phyloP scores from a whole-genome alignment of 228 moss, liverwort and hornwort species.

The Sphagnum magellanicum region DNA sequence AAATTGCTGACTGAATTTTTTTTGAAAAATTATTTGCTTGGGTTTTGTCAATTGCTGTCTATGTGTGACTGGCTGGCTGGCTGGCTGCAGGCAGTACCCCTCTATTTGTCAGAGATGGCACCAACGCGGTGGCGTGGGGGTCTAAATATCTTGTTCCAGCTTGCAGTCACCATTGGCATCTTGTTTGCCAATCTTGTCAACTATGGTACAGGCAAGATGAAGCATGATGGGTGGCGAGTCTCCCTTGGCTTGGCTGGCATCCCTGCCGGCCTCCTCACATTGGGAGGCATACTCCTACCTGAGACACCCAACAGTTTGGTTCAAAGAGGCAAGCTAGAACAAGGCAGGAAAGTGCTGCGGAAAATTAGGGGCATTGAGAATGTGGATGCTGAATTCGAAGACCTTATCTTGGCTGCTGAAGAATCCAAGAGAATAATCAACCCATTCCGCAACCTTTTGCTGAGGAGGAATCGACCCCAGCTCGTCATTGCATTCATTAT shows the following conservation, averaged over 20 bases:
- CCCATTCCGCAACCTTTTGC: conserved; percentile 20
- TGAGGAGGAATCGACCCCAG: conserved; percentile 38
- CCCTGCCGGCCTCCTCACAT: conserved; percentile 6
- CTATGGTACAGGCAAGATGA: conserved; percentile 2
- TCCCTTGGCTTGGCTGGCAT: conserved; percentile 5
- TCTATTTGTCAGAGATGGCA: conserved; percentile 12
- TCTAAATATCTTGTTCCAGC: conserved; percentile 10
- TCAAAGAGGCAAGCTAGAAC: conserved; percentile 2
- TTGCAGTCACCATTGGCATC: conserved; percentile 8
- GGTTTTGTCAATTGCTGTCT: too few relatives aligned
- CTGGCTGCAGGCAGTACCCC: conserved; percentile 7
- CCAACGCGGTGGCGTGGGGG: conserved; percentile 10
- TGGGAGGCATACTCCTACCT: conserved; percentile 8
- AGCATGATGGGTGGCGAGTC: conserved; percentile 2
- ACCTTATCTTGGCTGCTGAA: not conserved
- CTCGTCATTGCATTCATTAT: conserved; percentile 30
- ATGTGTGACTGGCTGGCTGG: too few relatives aligned
- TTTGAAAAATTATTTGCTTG: too few relatives aligned
- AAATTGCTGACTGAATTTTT: too few relatives aligned
- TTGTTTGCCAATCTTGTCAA: conserved; percentile 8
- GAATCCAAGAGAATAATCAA: not conserved
- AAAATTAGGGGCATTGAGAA: conserved; percentile 5
- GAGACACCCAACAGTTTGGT: conserved; percentile 8
- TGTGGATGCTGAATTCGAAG: conserved; percentile 6
- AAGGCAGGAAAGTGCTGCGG: not conserved